Conservation (phyloP, 371 early-diverging fungal species). For the Saksenaea oblongispora region DNA sequence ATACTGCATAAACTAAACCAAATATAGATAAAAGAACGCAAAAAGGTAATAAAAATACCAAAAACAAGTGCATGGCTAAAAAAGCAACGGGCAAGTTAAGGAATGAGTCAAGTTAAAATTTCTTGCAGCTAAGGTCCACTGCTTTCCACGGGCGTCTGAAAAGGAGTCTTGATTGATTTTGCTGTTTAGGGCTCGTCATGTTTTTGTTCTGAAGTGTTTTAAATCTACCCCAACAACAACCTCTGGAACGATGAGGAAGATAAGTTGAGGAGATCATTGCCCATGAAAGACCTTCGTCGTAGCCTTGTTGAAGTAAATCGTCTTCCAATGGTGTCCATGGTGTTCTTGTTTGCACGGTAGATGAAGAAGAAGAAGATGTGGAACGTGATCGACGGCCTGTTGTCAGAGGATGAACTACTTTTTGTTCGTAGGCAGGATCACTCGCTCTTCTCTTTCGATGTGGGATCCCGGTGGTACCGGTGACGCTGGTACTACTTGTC, state of each 20-base stretch:
- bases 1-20: slow-evolving; percentile 21
- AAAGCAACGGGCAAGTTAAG: background rate
- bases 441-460: slow-evolving; percentile 4
- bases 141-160: slow-evolving; percentile 40
- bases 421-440: background rate
- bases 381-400: slow-evolving; percentile 5
- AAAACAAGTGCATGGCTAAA: slow-evolving; percentile 9
- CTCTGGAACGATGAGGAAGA: slow-evolving; percentile 46
- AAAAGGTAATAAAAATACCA: slow-evolving; percentile 19
- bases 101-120: background rate
- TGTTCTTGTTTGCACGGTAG: slow-evolving; percentile 19
- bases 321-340: slow-evolving; percentile 48
- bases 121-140: slow-evolving; percentile 14
- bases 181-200: slow-evolving; percentile 23
- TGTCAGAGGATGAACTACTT: background rate
- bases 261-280: slow-evolving; percentile 46
- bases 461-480: background rate
- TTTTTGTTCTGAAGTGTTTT: slow-evolving; percentile 44
- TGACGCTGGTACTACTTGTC: background rate
- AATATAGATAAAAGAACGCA: slow-evolving; percentile 23
- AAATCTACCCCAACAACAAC: slow-evolving; percentile 51
- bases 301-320: slow-evolving; percentile 37
- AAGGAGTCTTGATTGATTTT: slow-evolving; percentile 23
- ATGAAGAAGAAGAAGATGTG: slow-evolving; percentile 4
- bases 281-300: slow-evolving; percentile 46